phyloP scores from a whole-genome alignment of 1,284 basidiomycete species.

The Cutaneotrichosporon mucoides region DNA sequence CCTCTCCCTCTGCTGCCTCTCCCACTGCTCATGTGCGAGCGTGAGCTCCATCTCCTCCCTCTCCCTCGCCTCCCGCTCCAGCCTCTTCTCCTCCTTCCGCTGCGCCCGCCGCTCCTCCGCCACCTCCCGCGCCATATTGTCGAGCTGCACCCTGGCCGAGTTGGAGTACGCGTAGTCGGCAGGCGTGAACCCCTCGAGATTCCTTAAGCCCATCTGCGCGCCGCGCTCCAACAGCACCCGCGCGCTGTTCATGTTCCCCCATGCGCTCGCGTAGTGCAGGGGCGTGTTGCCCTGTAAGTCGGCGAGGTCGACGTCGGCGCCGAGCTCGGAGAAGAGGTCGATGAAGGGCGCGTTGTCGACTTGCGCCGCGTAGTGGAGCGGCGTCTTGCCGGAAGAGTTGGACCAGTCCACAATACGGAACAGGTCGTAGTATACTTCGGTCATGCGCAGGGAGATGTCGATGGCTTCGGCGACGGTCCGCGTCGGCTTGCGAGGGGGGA shows the following conservation, averaged over 20 bases:
- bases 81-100: slow-evolving; percentile 12
- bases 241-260: slow-evolving; percentile 59
- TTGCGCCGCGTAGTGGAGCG: slow-evolving; percentile 79
- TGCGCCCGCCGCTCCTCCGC: slow-evolving; percentile 23
- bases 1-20: background rate
- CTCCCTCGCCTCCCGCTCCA: slow-evolving; percentile 8
- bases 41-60: slow-evolving; percentile 5
- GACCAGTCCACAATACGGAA: slow-evolving; percentile 81
- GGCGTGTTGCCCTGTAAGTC: slow-evolving; percentile 90
- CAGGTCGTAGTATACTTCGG: slow-evolving; percentile 32
- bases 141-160: slow-evolving; percentile 25
- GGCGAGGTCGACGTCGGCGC: slow-evolving; percentile 78
- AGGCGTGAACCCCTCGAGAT: slow-evolving; percentile 85
- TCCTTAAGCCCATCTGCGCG: slow-evolving; percentile 72
- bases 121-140: slow-evolving; percentile 31
- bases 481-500: slow-evolving; percentile 22
- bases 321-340: slow-evolving; percentile 66
- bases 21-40: background rate
- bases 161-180: slow-evolving; percentile 85
- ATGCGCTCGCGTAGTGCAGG: slow-evolving; percentile 63
- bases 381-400: slow-evolving; percentile 80
- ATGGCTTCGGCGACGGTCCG: slow-evolving; percentile 22
- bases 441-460: slow-evolving; percentile 31
- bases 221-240: slow-evolving; percentile 83
- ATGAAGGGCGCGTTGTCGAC: slow-evolving; percentile 86